These are phyloP conservation scores for Aspergillus bombycis DNA, from an alignment of 2,329 filamentous ascomycete species.

Conservation along the genomic window DNA sequence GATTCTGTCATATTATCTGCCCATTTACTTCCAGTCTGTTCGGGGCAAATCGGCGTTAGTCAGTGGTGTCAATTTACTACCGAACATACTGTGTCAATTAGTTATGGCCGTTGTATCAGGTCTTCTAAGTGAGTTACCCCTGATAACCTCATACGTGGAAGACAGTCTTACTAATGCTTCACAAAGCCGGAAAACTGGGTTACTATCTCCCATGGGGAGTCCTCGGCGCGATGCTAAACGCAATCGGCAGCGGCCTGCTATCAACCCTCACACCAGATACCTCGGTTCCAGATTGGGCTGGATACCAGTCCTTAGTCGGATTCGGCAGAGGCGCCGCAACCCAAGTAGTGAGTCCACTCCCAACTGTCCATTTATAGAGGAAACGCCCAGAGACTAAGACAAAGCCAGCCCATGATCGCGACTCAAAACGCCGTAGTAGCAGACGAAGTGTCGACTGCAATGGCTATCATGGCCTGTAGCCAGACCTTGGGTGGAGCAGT, in stretches of 20 bases:
- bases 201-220: constrained; percentile 39
- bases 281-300: constrained; percentile 47
- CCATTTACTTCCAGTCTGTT: constrained; percentile 54
- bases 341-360: constrained; percentile 25
- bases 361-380: no score
- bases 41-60: constrained; percentile 29
- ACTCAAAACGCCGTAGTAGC: constrained; percentile 42
- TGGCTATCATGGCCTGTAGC: constrained; percentile 42
- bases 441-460: constrained; percentile 43
- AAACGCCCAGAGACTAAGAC: no score
- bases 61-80: constrained; percentile 31
- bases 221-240: constrained; percentile 31
- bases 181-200: constrained; percentile 28
- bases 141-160: no score
- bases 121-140: constrained; percentile 24
- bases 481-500: constrained; percentile 50
- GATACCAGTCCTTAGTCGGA: constrained; percentile 52
- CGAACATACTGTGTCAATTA: constrained; percentile 36
- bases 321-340: constrained; percentile 37
- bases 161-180: no score
- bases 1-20: constrained; percentile 46
- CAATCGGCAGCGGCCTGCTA: constrained; percentile 46
- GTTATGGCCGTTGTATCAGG: constrained; percentile 38
- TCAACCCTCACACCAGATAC: constrained; percentile 45
- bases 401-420: constrained; percentile 41